phyloP scores from a whole-genome alignment of 139 green algal species.

The Chlamydomonas applanata region DNA sequence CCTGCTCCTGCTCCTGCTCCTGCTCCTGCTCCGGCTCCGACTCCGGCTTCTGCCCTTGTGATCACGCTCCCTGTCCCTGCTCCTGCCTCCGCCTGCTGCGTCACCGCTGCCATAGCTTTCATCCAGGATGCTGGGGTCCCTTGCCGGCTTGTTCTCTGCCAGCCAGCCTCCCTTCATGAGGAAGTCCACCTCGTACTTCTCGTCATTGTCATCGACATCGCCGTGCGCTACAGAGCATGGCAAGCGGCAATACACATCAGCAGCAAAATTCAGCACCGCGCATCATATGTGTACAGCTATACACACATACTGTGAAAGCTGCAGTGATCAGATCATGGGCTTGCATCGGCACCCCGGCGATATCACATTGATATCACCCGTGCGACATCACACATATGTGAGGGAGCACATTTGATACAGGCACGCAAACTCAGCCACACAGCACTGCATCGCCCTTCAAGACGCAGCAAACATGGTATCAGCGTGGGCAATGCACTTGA shows the following conservation, averaged over 20 bases:
- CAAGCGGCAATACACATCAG: not conserved
- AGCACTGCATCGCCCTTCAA: no score
- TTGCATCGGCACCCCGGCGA: no score
- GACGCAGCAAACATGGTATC: no score
- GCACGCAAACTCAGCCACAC: no score
- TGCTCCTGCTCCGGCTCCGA: not conserved
- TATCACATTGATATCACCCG: no score
- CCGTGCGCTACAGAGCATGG: slow-evolving; percentile 21
- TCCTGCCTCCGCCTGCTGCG: not conserved
- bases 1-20: not conserved
- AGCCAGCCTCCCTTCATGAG: slow-evolving; percentile 43
- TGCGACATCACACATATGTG: no score
- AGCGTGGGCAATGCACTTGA: no score
- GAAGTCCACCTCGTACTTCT: slow-evolving; percentile 80
- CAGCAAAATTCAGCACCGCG: not conserved
- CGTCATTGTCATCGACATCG: slow-evolving; percentile 51
- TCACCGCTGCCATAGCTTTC: no score
- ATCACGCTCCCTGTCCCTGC: not conserved
- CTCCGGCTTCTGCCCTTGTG: not conserved
- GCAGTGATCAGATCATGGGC: no score
- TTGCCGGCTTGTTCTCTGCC: slow-evolving; percentile 16
- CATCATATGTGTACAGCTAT: not conserved
- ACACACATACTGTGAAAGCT: no score
- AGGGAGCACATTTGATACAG: no score
- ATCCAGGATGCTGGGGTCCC: no score